Evolutionary conservation across 768 basidiomycete genomes (phyloP).

Genomic region (Leucosporidium scottii): DNA sequence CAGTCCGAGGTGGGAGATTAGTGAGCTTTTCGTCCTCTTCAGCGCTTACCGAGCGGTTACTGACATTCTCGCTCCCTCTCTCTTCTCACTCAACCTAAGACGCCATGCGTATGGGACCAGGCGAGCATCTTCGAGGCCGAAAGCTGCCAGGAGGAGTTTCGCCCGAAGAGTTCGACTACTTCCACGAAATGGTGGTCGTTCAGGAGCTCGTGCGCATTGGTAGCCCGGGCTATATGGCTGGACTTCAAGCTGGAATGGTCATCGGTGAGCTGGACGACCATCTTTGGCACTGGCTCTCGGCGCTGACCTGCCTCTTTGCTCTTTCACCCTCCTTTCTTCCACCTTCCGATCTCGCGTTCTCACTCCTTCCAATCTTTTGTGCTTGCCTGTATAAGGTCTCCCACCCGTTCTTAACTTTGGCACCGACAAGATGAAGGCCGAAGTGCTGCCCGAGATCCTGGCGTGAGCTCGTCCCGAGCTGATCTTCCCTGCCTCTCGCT

Average conservation of each 20-base stretch:
- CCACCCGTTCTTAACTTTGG: slow-evolving; percentile 82
- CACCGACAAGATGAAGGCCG: slow-evolving; percentile 57
- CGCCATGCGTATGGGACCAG: slow-evolving; percentile 87
- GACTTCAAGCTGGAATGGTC: slow-evolving; percentile 41
- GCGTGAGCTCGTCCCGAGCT: slow-evolving; percentile 47
- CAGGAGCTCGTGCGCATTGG: slow-evolving; percentile 67
- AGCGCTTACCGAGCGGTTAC: too few species aligned
- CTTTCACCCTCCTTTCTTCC: too few species aligned
- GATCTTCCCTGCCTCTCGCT: not conserved
- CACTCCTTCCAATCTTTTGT: too few species aligned
- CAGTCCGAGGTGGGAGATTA: slow-evolving; percentile 18
- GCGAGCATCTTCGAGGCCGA: slow-evolving; percentile 72
- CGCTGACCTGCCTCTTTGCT: too few species aligned
- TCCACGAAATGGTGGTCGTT: slow-evolving; percentile 75
- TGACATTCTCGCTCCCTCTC: too few species aligned
- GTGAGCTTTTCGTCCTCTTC: slow-evolving; percentile 42
- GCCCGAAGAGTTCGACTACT: slow-evolving; percentile 80
- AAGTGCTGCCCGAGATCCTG: slow-evolving; percentile 66
- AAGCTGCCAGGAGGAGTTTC: slow-evolving; percentile 62
- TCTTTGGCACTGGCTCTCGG: too few species aligned
- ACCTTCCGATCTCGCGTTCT: too few species aligned
- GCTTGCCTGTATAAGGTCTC: slow-evolving; percentile 41
- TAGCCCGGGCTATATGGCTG: slow-evolving; percentile 73
- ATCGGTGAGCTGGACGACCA: slow-evolving; percentile 2
- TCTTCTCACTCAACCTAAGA: too few species aligned